Percentiles rank a stretch among this genome's conserved stretches.
These are phyloP conservation scores for Oryza nivara DNA, from an alignment of 176 grass and related monocot species.

Conservation along the genomic window DNA sequence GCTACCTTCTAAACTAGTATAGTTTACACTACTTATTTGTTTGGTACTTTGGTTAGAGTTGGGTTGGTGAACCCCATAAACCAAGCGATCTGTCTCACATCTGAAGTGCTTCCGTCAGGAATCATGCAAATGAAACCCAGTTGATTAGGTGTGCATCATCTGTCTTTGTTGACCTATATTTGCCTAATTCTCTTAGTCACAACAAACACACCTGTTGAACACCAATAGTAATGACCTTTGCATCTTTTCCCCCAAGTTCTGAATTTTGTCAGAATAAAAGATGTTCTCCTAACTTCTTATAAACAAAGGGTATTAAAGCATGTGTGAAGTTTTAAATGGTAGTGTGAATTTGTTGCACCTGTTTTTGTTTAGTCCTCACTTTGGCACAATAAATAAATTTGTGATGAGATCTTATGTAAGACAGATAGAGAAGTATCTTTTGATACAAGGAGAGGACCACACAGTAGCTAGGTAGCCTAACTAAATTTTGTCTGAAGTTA, in stretches of 20 bases:
- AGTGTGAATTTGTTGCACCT: background rate
- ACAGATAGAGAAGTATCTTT: background rate
- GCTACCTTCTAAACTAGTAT: slow-evolving; percentile 22
- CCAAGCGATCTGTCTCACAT: slow-evolving; percentile 31
- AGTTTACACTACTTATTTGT: slow-evolving; percentile 2
- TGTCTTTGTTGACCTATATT: slow-evolving; percentile 44
- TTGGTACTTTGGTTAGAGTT: slow-evolving; percentile 46
- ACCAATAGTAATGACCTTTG: slow-evolving; percentile 1
- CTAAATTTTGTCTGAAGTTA: background rate
- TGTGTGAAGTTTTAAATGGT: background rate
- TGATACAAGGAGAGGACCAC: background rate
- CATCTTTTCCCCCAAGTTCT: slow-evolving; percentile 15
- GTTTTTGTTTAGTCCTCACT: background rate
- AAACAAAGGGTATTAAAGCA: background rate
- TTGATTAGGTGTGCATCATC: slow-evolving; percentile 40
- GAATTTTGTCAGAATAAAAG: background rate
- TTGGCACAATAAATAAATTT: background rate
- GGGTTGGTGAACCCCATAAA: slow-evolving; percentile 42
- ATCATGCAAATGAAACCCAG: slow-evolving; percentile 2
- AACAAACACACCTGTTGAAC: slow-evolving; percentile 13
- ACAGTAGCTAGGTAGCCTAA: background rate
- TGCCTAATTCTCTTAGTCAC: slow-evolving; percentile 23
- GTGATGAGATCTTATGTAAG: background rate
- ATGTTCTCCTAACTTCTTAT: background rate
- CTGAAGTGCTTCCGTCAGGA: slow-evolving; percentile 24